Percentiles rank a stretch among this genome's conserved stretches.
Evolutionary conservation across 306 rosid species (phyloP).

Genomic region (Glycine tomentella): DNA sequence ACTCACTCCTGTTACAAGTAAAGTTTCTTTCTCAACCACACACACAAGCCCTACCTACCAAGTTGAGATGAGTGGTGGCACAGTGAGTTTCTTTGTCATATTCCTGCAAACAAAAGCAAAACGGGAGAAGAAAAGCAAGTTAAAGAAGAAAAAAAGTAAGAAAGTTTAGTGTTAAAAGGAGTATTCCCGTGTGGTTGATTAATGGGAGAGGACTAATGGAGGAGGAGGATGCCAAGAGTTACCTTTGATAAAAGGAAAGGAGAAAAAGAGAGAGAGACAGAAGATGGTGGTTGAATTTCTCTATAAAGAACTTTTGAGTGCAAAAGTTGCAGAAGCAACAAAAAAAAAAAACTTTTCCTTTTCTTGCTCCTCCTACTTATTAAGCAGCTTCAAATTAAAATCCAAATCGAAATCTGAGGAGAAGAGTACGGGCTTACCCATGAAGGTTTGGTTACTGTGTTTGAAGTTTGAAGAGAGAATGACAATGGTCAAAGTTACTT

Average conservation of each 20-base stretch:
- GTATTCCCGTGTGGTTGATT: conserved; percentile 89
- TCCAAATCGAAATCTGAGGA: conserved; percentile 47
- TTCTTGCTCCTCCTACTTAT: background rate
- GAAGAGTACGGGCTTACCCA: conserved; percentile 56
- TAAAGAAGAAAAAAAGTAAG: conserved; percentile 7
- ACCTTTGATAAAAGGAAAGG: conserved; percentile 53
- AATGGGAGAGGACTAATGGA: background rate
- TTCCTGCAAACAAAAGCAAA: conserved; percentile 75
- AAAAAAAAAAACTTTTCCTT: conserved; percentile 32
- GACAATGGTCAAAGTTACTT: conserved; percentile 46
- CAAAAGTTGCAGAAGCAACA: conserved; percentile 56
- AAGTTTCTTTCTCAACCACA: conserved; percentile 82
- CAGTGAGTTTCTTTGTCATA: conserved; percentile 58
- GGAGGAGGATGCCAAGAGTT: conserved; percentile 43
- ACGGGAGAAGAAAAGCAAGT: conserved; percentile 45
- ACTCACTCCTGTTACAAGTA: conserved; percentile 57
- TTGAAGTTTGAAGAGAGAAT: background rate
- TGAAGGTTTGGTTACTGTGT: conserved; percentile 5
- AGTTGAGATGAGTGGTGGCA: conserved; percentile 59
- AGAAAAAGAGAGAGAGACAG: conserved; percentile 28
- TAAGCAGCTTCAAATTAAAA: conserved; percentile 47
- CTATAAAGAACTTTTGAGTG: conserved; percentile 52
- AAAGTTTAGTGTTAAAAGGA: conserved; percentile 64
- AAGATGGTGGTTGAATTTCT: conserved; percentile 67
- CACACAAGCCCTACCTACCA: conserved; percentile 74